Evolutionary conservation across 306 rosid species (phyloP), one percentile per base, ranked within the genome.

Genomic region (Acacia crassicarpa): DNA sequence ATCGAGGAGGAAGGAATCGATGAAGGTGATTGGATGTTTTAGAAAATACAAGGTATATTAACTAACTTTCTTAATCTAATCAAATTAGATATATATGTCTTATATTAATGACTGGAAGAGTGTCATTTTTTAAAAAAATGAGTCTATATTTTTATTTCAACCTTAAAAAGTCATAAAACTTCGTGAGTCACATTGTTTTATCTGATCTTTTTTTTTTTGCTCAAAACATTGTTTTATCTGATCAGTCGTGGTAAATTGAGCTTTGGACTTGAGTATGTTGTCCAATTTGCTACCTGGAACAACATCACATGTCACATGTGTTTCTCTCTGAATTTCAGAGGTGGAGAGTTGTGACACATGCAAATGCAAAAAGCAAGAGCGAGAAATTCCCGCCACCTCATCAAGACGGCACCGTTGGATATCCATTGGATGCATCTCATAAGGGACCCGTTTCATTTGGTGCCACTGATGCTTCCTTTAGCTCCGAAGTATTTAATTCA

Each of bases 361-460:
- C 90, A 77, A 91, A 91, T 70, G 89, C 88, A 3, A 94, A 91
- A 85, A 89, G 98, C 91, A 94, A 92, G 91, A 94, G 98, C n/a
- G 98, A 94, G 86, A 94, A 94, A 85, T 94, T 94, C 69, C 97
- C 98, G 59, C 97, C 98, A 45, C 98, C 98, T 48, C 98, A 92
- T 83, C 93, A 92, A 71, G 98, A 94, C 81, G 98, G 94, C 61
- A 91, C 92, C 22, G 96, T 94, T 15, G 98, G 96, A 78, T 85
- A 91, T 84, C 92, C 91, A 53, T 88, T 83, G 38, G 90, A 88
- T 27, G 59, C 86, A 77, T 87, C 94, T 27, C 86, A 88, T 13
- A 91, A 86, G 73, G 94, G 85, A 71, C 89, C 93, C 7, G 81
- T 84, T 33, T 94, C 97, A 67, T 94, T 94, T 82, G 89, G 95